Evolutionary conservation across 1,139 yeast species (phyloP), one percentile per base, ranked within the genome.

Genomic region (Groenewaldozyma sp.): DNA sequence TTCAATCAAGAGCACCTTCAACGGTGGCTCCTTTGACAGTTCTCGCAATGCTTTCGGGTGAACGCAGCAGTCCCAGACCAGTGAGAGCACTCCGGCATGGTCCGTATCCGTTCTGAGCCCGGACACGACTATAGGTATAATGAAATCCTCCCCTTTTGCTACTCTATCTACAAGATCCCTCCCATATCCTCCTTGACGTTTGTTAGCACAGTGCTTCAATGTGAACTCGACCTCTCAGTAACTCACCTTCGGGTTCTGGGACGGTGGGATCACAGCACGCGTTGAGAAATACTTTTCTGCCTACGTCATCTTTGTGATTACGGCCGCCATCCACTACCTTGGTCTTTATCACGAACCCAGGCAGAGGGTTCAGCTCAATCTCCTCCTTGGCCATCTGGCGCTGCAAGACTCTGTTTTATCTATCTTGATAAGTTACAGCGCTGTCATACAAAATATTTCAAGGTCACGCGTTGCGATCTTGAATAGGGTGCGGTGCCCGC

Each of bases 141-240:
- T 88, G 94, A 95, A 86, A 52, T 78, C 69, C 50, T 79, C 78
- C 31, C 76, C 76, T 57, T 78, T 74, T 21, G 83, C 80, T 40
- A 76, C 59, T 1, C 82, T 78, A 50, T 78, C 78, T 4, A 83
- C 76, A 2, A 67, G 59, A 24, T 64, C 68, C 2, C 88, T 22
- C 62, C 73, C 21, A 57, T 62, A 7, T 58, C 58, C 7, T 14
- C 33, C 33, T 29, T 5, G 7, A 27, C 22, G 11, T n/a, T 29
- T 9, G 33, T 29, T 18, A 29, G 33, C 6, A n/a, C n/a, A n/a
- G n/a, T n/a, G n/a, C n/a, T n/a, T n/a, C n/a, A n/a, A n/a, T n/a
- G n/a, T n/a, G n/a, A n/a, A n/a, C n/a, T n/a, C n/a, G n/a, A n/a
- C n/a, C n/a, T n/a, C n/a, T n/a, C n/a, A n/a, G n/a, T n/a, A n/a